Percentiles rank a stretch among this genome's conserved stretches.
Conservation (phyloP, 1,284 basidiomycete genomes). For the Ceratobasidium papillatum region DNA sequence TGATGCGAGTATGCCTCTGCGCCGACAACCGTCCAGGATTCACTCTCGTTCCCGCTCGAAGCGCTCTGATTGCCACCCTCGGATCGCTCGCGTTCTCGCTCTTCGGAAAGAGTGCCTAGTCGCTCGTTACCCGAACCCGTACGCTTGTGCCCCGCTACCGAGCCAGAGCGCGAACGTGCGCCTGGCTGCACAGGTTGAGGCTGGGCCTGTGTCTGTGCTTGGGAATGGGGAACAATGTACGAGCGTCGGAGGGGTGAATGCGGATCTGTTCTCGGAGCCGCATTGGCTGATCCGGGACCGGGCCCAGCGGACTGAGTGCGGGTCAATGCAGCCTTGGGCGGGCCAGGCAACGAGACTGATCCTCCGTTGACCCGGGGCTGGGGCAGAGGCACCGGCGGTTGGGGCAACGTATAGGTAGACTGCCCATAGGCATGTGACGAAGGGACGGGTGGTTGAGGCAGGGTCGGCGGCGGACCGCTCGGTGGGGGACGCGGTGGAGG, state of each 20-base stretch:
- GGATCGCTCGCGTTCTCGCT: conserved; percentile 19
- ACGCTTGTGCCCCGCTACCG: conserved; percentile 32
- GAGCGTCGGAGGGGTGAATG: conserved; percentile 34
- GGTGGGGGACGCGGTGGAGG: conserved; percentile 74
- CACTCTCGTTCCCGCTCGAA: conserved; percentile 37
- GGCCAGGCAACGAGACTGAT: not conserved
- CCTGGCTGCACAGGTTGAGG: not conserved
- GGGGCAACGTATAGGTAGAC: not conserved
- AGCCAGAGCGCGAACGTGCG: conserved; percentile 15
- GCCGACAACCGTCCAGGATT: conserved; percentile 34
- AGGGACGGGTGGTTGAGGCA: conserved; percentile 54
- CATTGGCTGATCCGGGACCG: not conserved
- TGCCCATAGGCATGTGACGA: conserved; percentile 50
- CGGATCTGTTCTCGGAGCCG: conserved; percentile 15
- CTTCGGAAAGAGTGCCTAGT: conserved; percentile 20
- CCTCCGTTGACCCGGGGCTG: conserved; percentile 22
- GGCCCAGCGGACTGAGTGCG: conserved; percentile 33
- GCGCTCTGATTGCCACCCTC: conserved; percentile 22
- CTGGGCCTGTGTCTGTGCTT: conserved; percentile 2
- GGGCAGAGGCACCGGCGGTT: conserved; percentile 4
- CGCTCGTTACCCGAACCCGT: conserved; percentile 36
- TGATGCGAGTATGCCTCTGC: conserved; percentile 25
- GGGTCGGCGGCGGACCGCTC: conserved; percentile 66
- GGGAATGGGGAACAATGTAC: conserved; percentile 26
- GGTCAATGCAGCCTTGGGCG: not conserved